Evolutionary conservation across 73 alveolate species (phyloP).

Genomic region (Durusdinium trenchii): DNA sequence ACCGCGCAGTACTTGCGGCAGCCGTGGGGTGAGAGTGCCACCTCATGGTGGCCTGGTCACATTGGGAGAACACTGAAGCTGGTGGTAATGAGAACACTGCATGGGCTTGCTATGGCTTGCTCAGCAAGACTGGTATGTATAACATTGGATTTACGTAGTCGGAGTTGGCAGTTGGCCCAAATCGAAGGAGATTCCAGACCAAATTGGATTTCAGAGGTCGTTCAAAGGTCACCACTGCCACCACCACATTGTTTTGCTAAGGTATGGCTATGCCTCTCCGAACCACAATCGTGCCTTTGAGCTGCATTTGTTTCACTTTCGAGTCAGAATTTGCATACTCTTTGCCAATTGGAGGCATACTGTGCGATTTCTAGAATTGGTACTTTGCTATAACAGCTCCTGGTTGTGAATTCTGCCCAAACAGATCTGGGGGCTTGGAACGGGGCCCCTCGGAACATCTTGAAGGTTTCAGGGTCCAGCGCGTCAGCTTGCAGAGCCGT

Average conservation of each 20-base stretch:
- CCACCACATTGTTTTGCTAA: not conserved
- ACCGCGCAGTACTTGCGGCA: constrained; percentile 45
- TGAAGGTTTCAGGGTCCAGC: too few relatives aligned
- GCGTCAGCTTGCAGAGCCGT: too few relatives aligned
- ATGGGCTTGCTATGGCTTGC: too few relatives aligned
- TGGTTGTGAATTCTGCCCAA: too few relatives aligned
- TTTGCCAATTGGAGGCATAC: too few relatives aligned
- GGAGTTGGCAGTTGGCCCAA: not conserved
- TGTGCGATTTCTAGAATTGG: too few relatives aligned
- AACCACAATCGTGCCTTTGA: constrained; percentile 50
- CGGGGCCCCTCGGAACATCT: too few relatives aligned
- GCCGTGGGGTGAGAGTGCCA: constrained; percentile 72
- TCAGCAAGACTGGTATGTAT: not conserved
- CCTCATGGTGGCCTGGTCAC: constrained; percentile 44
- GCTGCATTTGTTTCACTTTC: not conserved
- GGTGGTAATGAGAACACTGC: not conserved
- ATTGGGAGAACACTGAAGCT: not conserved
- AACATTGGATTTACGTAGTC: not conserved
- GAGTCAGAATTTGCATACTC: too few relatives aligned
- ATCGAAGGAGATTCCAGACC: not conserved
- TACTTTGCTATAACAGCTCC: too few relatives aligned
- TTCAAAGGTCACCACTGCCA: not conserved
- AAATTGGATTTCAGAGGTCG: not conserved
- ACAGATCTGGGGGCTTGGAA: too few relatives aligned
- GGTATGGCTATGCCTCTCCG: constrained; percentile 83